A percentile compares a stretch with the other conserved stretches of the same genome.
phyloP scores from a whole-genome alignment of 345 rosid genomes.

The Xanthoceras sorbifolium region DNA sequence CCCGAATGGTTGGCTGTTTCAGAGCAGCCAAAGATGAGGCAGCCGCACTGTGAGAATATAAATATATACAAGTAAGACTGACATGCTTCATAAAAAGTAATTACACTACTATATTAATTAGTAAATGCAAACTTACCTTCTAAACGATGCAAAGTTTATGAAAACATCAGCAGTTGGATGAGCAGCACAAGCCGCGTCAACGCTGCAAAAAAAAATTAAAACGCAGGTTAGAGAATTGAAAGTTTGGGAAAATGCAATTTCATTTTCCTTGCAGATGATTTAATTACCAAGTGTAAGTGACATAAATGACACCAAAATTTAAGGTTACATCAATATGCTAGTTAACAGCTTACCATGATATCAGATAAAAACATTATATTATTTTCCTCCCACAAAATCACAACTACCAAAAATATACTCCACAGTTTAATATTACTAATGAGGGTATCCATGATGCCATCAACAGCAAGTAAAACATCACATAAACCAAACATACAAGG shows the following conservation, averaged over 20 bases:
- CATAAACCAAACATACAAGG: background rate
- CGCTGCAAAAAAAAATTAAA: slow-evolving; percentile 49
- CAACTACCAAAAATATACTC: background rate
- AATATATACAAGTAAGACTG: slow-evolving; percentile 13
- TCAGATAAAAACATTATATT: background rate
- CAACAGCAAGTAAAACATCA: background rate
- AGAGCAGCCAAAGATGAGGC: slow-evolving; percentile 96
- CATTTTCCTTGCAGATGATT: background rate
- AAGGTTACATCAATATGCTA: background rate
- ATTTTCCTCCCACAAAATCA: background rate
- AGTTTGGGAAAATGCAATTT: slow-evolving; percentile 2
- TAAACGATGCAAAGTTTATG: slow-evolving; percentile 89
- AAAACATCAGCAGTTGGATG: slow-evolving; percentile 98
- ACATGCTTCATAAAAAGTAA: slow-evolving; percentile 16
- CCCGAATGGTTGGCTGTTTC: slow-evolving; percentile 92
- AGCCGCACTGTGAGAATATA: slow-evolving; percentile 70
- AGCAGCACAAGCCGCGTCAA: slow-evolving; percentile 91
- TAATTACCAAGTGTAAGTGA: background rate
- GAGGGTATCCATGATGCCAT: background rate
- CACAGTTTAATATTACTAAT: background rate
- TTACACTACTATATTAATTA: background rate
- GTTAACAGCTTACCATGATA: background rate
- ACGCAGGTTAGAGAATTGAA: slow-evolving; percentile 14
- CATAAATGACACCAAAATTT: background rate
- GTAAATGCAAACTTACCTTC: slow-evolving; percentile 53